Percentiles rank a stretch among this genome's conserved stretches.
phyloP scores from a whole-genome alignment of 164 flowering plant species.

The Vitis cinerea region DNA sequence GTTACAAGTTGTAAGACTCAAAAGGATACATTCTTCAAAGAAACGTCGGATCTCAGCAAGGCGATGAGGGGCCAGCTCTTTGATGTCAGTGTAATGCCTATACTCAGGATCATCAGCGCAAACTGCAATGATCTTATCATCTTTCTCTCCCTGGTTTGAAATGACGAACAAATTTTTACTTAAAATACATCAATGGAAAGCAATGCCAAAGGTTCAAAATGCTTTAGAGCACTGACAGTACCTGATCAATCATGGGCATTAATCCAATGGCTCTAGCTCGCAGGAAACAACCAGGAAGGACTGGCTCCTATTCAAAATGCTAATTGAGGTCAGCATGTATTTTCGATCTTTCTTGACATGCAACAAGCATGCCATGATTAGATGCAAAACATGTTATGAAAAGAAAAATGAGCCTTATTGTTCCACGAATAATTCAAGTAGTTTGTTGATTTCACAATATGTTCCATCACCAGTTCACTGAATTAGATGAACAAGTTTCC shows the following conservation, averaged over 20 bases:
- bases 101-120: constrained; percentile 80
- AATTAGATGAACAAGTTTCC: not conserved
- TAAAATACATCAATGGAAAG: not conserved
- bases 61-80: constrained; percentile 61
- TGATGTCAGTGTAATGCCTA: constrained; percentile 54
- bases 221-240: constrained; percentile 1
- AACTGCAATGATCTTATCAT: constrained; percentile 72
- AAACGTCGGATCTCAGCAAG: constrained; percentile 72
- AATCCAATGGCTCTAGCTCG: constrained; percentile 56
- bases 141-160: constrained; percentile 57
- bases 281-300: constrained; percentile 56
- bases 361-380: constrained; percentile 5
- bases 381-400: not conserved
- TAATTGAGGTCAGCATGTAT: not conserved
- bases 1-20: not conserved
- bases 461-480: not conserved
- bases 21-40: constrained; percentile 73
- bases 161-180: not conserved
- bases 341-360: not conserved
- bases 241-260: constrained; percentile 69
- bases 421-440: not conserved
- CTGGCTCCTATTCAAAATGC: constrained; percentile 40
- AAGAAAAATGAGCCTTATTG: not conserved
- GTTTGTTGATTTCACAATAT: not conserved
- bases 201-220: not conserved